Base-by-base conservation (phyloP, 306 rosid genomes). In the Oxytropis ochrocephala region DNA sequence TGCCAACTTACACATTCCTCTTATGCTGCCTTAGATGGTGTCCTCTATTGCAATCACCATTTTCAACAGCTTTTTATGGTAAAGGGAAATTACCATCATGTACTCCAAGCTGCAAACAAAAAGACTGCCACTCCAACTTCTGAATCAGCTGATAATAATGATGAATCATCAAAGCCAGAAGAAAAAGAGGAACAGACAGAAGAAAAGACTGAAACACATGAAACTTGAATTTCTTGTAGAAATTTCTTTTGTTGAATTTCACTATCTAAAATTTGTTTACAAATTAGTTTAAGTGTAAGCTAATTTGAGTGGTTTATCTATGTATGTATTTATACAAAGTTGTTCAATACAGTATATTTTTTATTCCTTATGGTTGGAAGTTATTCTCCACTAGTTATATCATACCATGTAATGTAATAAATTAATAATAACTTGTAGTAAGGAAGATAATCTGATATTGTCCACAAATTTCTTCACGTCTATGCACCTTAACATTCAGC, bases 31-130 rank as follows among this genome's bases (percentile, higher is more conserved):
- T 85, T 94, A 4, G 95, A 90, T 79, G 98, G 98, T 67, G 86
- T 88, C 73, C 89, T 94, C 56, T 94, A 94, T 81, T 94, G 99
- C 78, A 94, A 76, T 84, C 86, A 75, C 85, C 99, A 94, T 80
- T 94, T 94, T 57, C 78, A 87, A 43, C 99, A 90, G 64, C 99
- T 94, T 68, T 94, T 94, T 86, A 86, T 94, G 97, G 96, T 84
- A 85, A 94, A 94, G 53, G 99, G 99, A 8, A 94, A 84, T 33
- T 94, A 94, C 74, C 53, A 54, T 72, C 97, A 85, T 64, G 94
- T 85, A 19, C 96, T 90, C 73, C 69, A 88, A 53, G 84, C 88
- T 50, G 80, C 84, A 12, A 48, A 87, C 72, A 83, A 75, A 79
- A 90, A 83, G 82, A 79, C 62, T 53, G 72, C 70, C 5, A 64